Percentiles rank a stretch among this genome's conserved stretches.
Evolutionary conservation across 352 stramenopile species (phyloP).

Genomic region (Phytophthora constricta): DNA sequence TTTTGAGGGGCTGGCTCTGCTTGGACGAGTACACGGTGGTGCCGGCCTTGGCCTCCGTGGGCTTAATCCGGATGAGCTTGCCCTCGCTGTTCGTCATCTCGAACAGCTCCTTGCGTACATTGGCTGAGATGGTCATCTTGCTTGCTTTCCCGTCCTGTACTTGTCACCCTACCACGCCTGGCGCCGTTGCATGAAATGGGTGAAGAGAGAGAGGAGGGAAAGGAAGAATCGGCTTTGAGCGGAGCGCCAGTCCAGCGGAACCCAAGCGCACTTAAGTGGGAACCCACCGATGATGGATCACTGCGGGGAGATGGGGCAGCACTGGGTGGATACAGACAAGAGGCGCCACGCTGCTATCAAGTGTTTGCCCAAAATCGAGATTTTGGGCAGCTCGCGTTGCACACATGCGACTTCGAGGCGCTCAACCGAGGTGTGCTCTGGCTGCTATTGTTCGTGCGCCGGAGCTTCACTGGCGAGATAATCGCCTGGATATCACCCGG

Average conservation of each 20-base stretch:
- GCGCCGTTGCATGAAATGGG: constrained; percentile 35
- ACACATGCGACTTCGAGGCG: too few species aligned
- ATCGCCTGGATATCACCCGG: too few species aligned
- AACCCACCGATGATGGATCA: constrained; percentile 25
- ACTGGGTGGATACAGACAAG: constrained; percentile 17
- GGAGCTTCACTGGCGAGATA: neutral
- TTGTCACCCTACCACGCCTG: constrained; percentile 17
- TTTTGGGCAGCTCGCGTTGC: too few species aligned
- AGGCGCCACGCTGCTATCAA: too few species aligned
- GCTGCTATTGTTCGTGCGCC: neutral
- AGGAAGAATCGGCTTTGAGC: constrained; percentile 38
- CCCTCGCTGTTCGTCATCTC: constrained; percentile 81
- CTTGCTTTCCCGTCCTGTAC: constrained; percentile 31
- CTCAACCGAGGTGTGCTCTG: neutral
- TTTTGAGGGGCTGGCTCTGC: constrained; percentile 84
- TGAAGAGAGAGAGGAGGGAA: constrained; percentile 28
- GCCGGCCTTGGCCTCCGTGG: constrained; percentile 82
- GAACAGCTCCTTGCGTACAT: constrained; percentile 87
- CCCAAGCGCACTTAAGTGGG: constrained; percentile 57
- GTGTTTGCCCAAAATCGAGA: too few species aligned
- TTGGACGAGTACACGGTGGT: constrained; percentile 88
- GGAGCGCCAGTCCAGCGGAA: constrained; percentile 39
- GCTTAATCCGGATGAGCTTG: constrained; percentile 87
- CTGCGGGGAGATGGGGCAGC: constrained; percentile 13
- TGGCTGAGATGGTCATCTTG: constrained; percentile 83